These are phyloP conservation scores for Tylopilus sp. DNA, from an alignment of 768 basidiomycete species.

Conservation along the genomic window DNA sequence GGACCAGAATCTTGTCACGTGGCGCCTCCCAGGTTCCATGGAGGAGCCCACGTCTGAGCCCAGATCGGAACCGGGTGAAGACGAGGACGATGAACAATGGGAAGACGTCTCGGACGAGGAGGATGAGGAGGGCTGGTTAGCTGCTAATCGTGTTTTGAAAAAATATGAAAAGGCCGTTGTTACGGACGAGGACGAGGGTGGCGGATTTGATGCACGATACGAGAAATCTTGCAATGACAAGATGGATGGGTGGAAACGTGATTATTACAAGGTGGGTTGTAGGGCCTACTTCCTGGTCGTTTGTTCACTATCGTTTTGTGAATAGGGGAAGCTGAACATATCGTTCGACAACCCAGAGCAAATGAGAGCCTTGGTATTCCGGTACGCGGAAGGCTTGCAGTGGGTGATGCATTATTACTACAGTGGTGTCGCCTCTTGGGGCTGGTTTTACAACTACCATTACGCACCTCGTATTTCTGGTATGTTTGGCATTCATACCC, in stretches of 20 bases:
- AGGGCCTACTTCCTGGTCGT: neutral
- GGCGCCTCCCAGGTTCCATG: constrained; percentile 50
- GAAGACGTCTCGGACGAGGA: constrained; percentile 50
- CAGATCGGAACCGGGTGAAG: constrained; percentile 39
- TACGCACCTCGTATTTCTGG: constrained; percentile 96
- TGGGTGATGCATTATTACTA: constrained; percentile 99
- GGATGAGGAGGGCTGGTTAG: constrained; percentile 67
- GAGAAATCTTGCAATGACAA: constrained; percentile 72
- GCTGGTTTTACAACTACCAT: constrained; percentile 99
- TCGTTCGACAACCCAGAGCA: constrained; percentile 65
- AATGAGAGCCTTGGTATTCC: constrained; percentile 67
- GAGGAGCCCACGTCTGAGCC: constrained; percentile 33
- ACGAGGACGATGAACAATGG: constrained; percentile 48
- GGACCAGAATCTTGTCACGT: constrained; percentile 73
- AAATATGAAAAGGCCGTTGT: constrained; percentile 89
- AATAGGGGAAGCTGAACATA: constrained; percentile 83
- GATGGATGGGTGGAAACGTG: constrained; percentile 90
- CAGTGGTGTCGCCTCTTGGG: constrained; percentile 94
- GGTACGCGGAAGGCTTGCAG: constrained; percentile 91
- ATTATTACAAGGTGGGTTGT: constrained; percentile 85
- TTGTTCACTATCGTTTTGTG: constrained; percentile 10
- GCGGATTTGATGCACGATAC: constrained; percentile 75
- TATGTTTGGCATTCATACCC: constrained; percentile 31
- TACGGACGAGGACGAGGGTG: constrained; percentile 63
- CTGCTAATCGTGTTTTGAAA: constrained; percentile 75